A percentile compares a stretch with the other conserved stretches of the same genome.
These are phyloP conservation scores for Fusarium brevicatenulatum DNA, from an alignment of 2,329 filamentous ascomycete genomes.

Conservation along the genomic window DNA sequence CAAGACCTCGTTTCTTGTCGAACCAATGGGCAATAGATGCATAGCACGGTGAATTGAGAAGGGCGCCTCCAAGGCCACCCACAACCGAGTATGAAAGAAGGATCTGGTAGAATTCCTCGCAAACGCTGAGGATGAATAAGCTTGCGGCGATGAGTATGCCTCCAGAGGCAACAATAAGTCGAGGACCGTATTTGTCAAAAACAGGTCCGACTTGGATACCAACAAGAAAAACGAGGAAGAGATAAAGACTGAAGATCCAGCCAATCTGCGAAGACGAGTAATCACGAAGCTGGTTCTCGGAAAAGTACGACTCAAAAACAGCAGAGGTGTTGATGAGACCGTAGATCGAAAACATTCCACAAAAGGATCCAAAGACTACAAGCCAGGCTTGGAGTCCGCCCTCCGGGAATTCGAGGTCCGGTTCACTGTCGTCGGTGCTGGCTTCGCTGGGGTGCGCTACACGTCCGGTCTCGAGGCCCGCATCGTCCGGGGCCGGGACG, in stretches of 20 bases:
- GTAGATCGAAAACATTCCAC: slow-evolving; percentile 70
- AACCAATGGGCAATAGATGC: slow-evolving; percentile 84
- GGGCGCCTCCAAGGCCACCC: slow-evolving; percentile 75
- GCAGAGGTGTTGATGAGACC: slow-evolving; percentile 70
- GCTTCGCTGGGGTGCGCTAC: neutral
- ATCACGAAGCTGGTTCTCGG: slow-evolving; percentile 74
- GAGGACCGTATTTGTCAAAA: slow-evolving; percentile 80
- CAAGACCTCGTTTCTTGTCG: slow-evolving; percentile 74
- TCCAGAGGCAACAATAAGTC: slow-evolving; percentile 72
- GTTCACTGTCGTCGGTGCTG: neutral
- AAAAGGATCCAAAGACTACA: slow-evolving; percentile 77
- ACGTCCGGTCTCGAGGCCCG: slow-evolving; percentile 21
- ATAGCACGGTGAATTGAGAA: slow-evolving; percentile 82
- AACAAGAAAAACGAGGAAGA: slow-evolving; percentile 84
- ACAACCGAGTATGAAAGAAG: slow-evolving; percentile 80
- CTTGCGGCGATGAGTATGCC: slow-evolving; percentile 69
- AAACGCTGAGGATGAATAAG: slow-evolving; percentile 75
- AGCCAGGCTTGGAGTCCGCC: slow-evolving; percentile 75
- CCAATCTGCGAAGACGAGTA: slow-evolving; percentile 76
- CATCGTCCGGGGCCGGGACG: slow-evolving; percentile 8
- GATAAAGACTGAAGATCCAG: slow-evolving; percentile 88
- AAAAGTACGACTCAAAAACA: slow-evolving; percentile 78
- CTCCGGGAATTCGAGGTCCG: slow-evolving; percentile 54
- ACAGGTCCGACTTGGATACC: slow-evolving; percentile 84
- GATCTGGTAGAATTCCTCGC: slow-evolving; percentile 79